Conservation (phyloP, 257 asterid genomes). For the Dorcoceras hygrometricum region DNA sequence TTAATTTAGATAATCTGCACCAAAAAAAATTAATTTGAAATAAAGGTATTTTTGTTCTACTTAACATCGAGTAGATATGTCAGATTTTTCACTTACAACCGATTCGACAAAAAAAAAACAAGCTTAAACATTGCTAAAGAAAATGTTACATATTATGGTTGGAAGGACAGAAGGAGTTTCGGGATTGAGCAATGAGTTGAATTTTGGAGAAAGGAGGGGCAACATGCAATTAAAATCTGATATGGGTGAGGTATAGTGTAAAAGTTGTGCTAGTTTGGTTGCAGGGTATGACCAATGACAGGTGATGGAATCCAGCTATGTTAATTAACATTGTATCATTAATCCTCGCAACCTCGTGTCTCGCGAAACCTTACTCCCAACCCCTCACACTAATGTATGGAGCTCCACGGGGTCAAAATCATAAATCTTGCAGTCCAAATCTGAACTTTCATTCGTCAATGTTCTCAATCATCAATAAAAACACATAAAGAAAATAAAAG, state of each 20-base stretch:
- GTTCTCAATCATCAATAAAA: background rate
- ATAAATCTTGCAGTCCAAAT: constrained; percentile 11
- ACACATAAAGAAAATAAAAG: background rate
- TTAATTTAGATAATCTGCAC: too few species aligned
- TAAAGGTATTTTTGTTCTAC: too few species aligned
- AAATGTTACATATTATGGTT: background rate
- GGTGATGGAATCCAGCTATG: background rate
- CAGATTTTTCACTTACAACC: too few species aligned
- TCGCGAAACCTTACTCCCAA: background rate
- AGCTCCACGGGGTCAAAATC: constrained; percentile 17
- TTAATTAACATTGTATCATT: too few species aligned
- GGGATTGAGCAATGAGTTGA: background rate
- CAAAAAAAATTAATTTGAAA: too few species aligned
- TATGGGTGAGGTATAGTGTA: background rate
- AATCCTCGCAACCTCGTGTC: background rate
- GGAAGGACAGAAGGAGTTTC: background rate
- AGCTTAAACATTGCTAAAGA: background rate
- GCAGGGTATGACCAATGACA: background rate
- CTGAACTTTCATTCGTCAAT: constrained; percentile 8
- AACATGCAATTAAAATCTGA: background rate
- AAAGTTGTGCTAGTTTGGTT: background rate
- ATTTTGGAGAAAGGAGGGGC: background rate
- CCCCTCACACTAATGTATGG: background rate
- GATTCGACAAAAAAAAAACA: background rate
- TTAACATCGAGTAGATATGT: too few species aligned